A percentile compares a stretch with the other conserved stretches of the same genome.
These are phyloP conservation scores for Eimeria necatrix DNA, from an alignment of 169 alveolate genomes.

Conservation along the genomic window DNA sequence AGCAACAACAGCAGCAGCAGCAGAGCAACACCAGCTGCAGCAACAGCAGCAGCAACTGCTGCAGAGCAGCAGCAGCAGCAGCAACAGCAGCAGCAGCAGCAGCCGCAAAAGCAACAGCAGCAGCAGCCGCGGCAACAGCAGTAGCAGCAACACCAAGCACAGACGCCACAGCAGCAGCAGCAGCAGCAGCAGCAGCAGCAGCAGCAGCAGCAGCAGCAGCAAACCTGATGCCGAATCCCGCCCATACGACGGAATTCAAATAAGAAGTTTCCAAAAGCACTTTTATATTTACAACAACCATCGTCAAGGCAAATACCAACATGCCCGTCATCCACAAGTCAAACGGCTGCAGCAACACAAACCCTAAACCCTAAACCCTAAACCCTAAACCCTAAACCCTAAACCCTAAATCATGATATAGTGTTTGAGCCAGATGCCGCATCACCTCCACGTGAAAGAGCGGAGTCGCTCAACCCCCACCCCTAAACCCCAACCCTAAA, in stretches of 20 bases:
- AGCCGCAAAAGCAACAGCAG: not conserved
- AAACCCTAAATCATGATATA: not conserved
- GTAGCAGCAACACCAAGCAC: not conserved
- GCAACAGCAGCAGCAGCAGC: constrained; percentile 9
- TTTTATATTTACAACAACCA: constrained; percentile 59
- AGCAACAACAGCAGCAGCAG: constrained; percentile 24
- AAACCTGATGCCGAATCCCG: constrained; percentile 26
- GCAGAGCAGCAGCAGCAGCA: constrained; percentile 4
- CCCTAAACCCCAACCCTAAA: too few relatives aligned
- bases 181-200: constrained; percentile 23
- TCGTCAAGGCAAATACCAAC: constrained; percentile 5
- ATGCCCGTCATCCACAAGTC: constrained; percentile 52
- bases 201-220: constrained; percentile 8
- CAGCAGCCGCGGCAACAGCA: constrained; percentile 32
- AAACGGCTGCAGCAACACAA: constrained; percentile 8
- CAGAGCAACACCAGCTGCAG: constrained; percentile 2
- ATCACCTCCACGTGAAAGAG: too few relatives aligned
- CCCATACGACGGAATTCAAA: constrained; percentile 39
- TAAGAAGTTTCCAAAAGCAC: constrained; percentile 45
- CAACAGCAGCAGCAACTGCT: not conserved
- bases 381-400: not conserved
- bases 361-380: not conserved
- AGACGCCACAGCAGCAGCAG: not conserved
- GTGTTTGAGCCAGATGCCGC: too few relatives aligned
- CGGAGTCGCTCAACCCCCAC: too few relatives aligned